A percentile compares a stretch with the other conserved stretches of the same genome.
phyloP scores from a whole-genome alignment of 1,139 yeast genomes.

The Taphrina pruni region DNA sequence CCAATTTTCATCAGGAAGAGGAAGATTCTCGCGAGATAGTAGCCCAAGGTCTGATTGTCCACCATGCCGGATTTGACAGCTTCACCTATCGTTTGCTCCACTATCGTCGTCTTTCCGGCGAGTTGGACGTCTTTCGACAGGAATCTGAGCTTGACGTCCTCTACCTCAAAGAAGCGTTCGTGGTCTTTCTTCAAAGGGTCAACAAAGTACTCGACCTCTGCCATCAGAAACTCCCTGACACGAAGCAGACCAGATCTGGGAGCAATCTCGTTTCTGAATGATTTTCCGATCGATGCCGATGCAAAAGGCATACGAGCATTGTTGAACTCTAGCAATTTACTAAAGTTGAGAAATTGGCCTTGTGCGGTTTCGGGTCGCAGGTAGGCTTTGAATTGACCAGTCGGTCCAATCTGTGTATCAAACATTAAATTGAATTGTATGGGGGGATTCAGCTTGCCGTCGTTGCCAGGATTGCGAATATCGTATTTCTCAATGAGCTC shows the following conservation, averaged over 20 bases:
- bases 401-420: conserved; percentile 98
- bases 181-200: conserved; percentile 89
- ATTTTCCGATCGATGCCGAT: conserved; percentile 96
- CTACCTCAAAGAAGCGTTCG: conserved; percentile 75
- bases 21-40: conserved; percentile 92
- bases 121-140: conserved; percentile 87
- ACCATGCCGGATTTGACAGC: conserved; percentile 88
- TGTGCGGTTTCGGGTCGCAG: conserved; percentile 99
- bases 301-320: conserved; percentile 98
- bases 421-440: conserved; percentile 97
- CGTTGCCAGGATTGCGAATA: conserved; percentile 89
- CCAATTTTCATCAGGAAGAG: conserved; percentile 85
- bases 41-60: conserved; percentile 96
- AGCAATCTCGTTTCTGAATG: conserved; percentile 97
- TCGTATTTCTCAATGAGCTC: conserved; percentile 78
- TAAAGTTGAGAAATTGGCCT: conserved; percentile 96
- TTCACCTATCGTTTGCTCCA: conserved; percentile 76
- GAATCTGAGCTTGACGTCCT: conserved; percentile 73
- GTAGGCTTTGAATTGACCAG: conserved; percentile 93
- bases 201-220: conserved; percentile 97
- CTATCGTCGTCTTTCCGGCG: conserved; percentile 74
- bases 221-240: conserved; percentile 98
- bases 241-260: conserved; percentile 97
- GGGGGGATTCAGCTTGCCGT: conserved; percentile 85
- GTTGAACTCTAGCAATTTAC: conserved; percentile 90